Evolutionary conservation across 768 basidiomycete genomes (phyloP), one percentile per base, ranked within the genome.

Genomic region (Infundibulicybe gibba): DNA sequence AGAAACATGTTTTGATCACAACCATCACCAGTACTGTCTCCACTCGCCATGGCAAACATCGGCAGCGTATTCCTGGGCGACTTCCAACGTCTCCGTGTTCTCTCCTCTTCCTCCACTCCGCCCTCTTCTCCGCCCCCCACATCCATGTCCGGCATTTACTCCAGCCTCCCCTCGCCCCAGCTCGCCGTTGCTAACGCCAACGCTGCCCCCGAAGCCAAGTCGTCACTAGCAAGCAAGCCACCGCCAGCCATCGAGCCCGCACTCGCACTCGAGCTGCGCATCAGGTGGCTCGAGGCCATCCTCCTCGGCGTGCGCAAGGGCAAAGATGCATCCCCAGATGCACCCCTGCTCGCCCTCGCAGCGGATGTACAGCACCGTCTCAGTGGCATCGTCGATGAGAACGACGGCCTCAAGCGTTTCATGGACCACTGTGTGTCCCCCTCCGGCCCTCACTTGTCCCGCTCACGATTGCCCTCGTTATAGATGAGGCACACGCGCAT

Each of bases 31-130:
- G n/a, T n/a, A n/a, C 40, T 17, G 32, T 19, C 37, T 16, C 32
- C 14, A 19, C 41, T 47, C 38, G 32, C 14, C 39, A 79, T 80
- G 80, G 66, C 80, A 40, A 70, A 62, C 53, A 76, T 90, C 45
- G 87, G 89, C 42, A 87, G 85, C 57, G 88, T 86, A 17, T 91
- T 91, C 64, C 74, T 91, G 45, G 90, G 89, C 47, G 90, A 91
- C 68, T 63, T 81, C 6, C 79, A 80, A 59, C 82, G 85, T 51
- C 74, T 76, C 54, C 81, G 86, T 35, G 65, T 83, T 35, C 63
- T 86, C 11, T 79, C n/a, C n/a, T n/a, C 78, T 33, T 74, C 79
- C n/a, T 70, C 76, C 45, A 75, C 35, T 10, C 35, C 35, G 6
- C 17, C 35, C 69, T 32, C 71, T 69, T 21, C 74, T 73, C 32